Base-by-base conservation (phyloP, 164 flowering plant genomes). In the Cinnamomum chago region DNA sequence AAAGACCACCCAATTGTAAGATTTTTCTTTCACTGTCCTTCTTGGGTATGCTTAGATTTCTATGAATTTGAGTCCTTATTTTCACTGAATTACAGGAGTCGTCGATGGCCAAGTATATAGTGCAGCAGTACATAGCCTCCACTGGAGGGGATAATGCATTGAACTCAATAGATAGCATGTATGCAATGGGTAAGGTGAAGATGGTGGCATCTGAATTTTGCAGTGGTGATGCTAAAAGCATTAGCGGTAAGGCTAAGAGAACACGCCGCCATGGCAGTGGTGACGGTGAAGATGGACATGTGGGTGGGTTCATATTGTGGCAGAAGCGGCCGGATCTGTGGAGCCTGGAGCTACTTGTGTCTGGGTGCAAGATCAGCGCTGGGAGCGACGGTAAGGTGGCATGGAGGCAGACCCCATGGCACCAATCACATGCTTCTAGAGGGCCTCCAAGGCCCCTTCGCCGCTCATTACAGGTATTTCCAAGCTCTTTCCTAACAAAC, bases 371-470 rank as follows among this genome's bases (percentile, higher is more conserved):
- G 78, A 87, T 95, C n/a, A 90, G 92, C 73, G 98, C 97, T 30
- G 98, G 98, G 2, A 90, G 97, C 68, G 93, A 95, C 74, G 97
- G 97, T 2, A 85, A 87, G 77, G 90, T 95, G 71, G 97, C 95
- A 3, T 92, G 97, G 98, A 81, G 97, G 51, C 98, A 95, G 82
- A 95, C 95, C 13, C 98, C 97, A 0, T 95, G 98, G 98, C 97
- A 92, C 81, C 87, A 85, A 40, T 91, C 98, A 33, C 98, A 95
- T 50, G 97, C 98, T 4, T 91, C 97, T 52, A 85, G 92, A 2
- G 98, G 98, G 22, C 98, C 97, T 0, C 94, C 97, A 7, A 77
- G 98, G n/a, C 98, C 98, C 67, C 93, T 95, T 28, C 86, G 98
- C 20, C 95, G 98, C 11, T 83, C 87, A 23, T 74, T 95, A 30